A percentile compares a stretch with the other conserved stretches of the same genome.
Evolutionary conservation across 75 land plant species (phyloP).

Genomic region (Chamaecyparis obtusa): DNA sequence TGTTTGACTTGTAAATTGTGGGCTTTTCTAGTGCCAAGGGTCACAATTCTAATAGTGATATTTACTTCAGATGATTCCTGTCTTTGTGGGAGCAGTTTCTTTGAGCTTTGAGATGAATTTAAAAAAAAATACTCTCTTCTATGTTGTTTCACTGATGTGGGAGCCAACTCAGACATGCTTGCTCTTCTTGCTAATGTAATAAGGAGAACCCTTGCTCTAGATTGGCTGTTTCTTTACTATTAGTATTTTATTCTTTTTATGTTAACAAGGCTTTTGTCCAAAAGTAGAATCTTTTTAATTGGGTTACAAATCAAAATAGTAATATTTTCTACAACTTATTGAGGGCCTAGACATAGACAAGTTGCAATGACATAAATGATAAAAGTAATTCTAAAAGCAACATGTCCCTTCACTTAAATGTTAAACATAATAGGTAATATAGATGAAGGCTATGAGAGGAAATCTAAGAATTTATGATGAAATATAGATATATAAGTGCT

Average conservation of each 20-base stretch:
- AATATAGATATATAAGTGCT: background rate
- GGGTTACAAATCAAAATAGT: background rate
- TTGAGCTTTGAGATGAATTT: background rate
- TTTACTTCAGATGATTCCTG: background rate
- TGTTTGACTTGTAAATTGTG: no score
- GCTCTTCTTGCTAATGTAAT: background rate
- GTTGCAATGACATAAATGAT: background rate
- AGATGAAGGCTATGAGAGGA: no score
- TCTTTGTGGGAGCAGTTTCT: background rate
- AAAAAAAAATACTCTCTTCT: no score
- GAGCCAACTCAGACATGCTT: background rate
- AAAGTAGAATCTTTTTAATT: no score
- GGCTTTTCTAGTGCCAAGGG: no score
- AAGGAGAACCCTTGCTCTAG: background rate
- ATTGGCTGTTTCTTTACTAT: background rate
- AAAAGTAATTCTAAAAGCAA: no score
- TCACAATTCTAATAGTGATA: background rate
- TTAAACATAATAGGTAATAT: no score
- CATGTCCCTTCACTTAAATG: no score
- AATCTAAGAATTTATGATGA: background rate
- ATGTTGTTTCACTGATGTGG: background rate
- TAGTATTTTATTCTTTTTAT: no score
- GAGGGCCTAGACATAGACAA: background rate
- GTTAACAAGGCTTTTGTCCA: background rate
- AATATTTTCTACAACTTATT: background rate